Evolutionary conservation across 441 rosid genomes (phyloP), one percentile per base, ranked within the genome.

Genomic region (Erodium texanum): DNA sequence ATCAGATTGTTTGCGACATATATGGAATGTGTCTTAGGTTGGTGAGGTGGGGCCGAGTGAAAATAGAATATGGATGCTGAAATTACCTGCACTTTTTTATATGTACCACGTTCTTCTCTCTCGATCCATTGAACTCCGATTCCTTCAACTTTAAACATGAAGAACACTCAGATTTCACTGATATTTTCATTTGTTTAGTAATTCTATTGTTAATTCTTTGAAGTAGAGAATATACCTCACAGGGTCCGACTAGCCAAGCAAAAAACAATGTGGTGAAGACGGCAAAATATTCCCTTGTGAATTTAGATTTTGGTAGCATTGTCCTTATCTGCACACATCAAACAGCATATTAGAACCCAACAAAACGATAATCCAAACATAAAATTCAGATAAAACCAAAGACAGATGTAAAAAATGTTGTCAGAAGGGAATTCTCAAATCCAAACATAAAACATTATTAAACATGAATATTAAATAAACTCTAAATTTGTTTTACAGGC

Each of bases 51-150:
- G 82, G 52, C 77, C 80, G 68, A 24, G 14, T 54, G 16, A 12
- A 43, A 24, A 58, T 52, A 62, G 24, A 68, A 65, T 59, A 65
- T 59, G 45, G 68, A 70, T 62, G 64, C 63, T 20, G 69, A 50
- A 69, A 38, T 78, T 76, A 90, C 97, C 96, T 91, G 99, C 99
- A 94, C 78, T 87, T 91, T 69, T 83, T 82, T 62, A 94, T 80
- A 83, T 81, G 84, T 74, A 89, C 99, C 10, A 88, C 88, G 83
- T 87, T 91, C 83, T 82, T 89, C 75, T 94, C 94, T 68, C 62
- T 87, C 23, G 68, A 82, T 63, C 99, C 99, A 58, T 88, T 75
- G 78, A 85, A 50, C 75, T 89, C 97, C 12, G 89, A 86, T 73
- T 89, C 96, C 81, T 75, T 84, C 73, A 91, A 96, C 99, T 93